phyloP scores from a whole-genome alignment of 768 basidiomycete genomes.

The Suillus subalutaceus region DNA sequence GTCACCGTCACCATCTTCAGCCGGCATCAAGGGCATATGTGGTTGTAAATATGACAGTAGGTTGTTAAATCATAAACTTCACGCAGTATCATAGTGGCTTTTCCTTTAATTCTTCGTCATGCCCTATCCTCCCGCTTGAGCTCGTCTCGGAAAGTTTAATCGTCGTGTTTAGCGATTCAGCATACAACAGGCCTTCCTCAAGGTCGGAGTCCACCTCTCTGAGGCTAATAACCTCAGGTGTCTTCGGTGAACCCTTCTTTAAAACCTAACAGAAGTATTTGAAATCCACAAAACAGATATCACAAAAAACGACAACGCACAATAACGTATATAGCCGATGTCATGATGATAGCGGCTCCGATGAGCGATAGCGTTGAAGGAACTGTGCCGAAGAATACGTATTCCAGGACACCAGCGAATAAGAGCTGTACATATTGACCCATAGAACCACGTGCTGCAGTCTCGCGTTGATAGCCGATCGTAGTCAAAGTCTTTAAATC shows the following conservation, averaged over 20 bases:
- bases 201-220: not conserved
- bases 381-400: conserved; percentile 60
- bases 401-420: conserved; percentile 69
- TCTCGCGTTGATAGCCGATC: conserved; percentile 65
- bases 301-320: conserved; percentile 1
- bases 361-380: conserved; percentile 62
- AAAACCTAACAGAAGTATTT: not conserved
- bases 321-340: conserved; percentile 8
- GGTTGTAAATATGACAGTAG: not conserved
- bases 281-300: not conserved
- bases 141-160: conserved; percentile 4
- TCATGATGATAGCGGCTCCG: conserved; percentile 62
- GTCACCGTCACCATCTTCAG: not conserved
- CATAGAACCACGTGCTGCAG: conserved; percentile 63
- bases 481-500: conserved; percentile 52
- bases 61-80: not conserved
- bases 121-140: not conserved
- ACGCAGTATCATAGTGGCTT: not conserved
- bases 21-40: not conserved
- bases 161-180: not conserved
- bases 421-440: conserved; percentile 66
- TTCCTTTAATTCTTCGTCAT: not conserved
- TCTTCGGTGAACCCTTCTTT: not conserved
- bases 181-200: conserved; percentile 11
- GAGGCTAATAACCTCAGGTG: not conserved